Base-by-base conservation (phyloP, 1,139 yeast genomes). In the Geotrichum carabidarum region DNA sequence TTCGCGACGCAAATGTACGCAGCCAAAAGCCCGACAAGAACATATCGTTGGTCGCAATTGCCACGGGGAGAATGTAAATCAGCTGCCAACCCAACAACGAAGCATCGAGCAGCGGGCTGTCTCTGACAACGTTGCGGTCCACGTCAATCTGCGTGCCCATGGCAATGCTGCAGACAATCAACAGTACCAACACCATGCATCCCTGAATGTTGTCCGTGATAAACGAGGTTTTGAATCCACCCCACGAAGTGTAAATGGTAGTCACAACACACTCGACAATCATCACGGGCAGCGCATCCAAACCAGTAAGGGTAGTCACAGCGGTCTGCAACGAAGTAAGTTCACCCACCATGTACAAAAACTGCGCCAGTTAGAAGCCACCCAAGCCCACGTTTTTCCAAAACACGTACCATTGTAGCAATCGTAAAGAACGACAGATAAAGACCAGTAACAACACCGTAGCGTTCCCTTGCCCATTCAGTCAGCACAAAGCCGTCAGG, bases 11-110 rank as follows among this genome's bases (percentile, higher is more conserved):
- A 74, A 91, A 91, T 0, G 98, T 86, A 66, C 98, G 78, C 61
- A 91, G 74, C 98, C 98, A 91, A 68, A 90, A 90, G 0, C 96
- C 96, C 37, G 95, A 81, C 78, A 91, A 75, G 69, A 91, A 90
- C 65, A 91, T 82, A 67, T 89, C 96, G 65, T 91, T 91, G 43
- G 97, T 87, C 51, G 89, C 79, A 66, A 91, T 85, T 32, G 97
- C 97, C 45, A 91, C 84, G 9, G 86, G 80, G 58, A 91, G 74
- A 60, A 91, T 90, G 69, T 89, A 91, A 44, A 90, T 71, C 61
- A 91, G 77, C 75, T 90, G 94, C 95, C 96, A 90, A 14, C 96
- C 96, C 48, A 90, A 74, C 62, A 79, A 78, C 64, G 82, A 84
- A 1, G 82, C 80, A 51, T 82, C 78, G 55, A 87, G 72, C 58